Evolutionary conservation across 1,139 yeast genomes (phyloP).

Genomic region (Yamadazyma sp.): DNA sequence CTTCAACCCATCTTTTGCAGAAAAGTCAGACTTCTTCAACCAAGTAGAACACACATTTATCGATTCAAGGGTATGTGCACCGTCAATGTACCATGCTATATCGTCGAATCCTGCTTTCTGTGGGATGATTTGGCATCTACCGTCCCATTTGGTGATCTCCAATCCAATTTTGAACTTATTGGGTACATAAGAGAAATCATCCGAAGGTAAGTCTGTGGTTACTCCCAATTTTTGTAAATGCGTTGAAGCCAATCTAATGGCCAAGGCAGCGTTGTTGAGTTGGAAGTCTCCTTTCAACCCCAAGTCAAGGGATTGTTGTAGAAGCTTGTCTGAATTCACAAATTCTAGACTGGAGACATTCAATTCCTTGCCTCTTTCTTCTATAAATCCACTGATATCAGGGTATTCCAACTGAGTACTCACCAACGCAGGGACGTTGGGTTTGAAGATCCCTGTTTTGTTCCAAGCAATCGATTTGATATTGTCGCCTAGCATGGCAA

Average conservation of each 20-base stretch:
- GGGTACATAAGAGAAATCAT: constrained; percentile 45
- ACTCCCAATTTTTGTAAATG: constrained; percentile 56
- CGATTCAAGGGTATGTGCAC: constrained; percentile 94
- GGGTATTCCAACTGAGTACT: constrained; percentile 54
- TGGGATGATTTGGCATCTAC: constrained; percentile 79
- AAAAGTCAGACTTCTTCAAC: constrained; percentile 48
- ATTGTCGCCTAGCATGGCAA: constrained; percentile 83
- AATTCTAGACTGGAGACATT: constrained; percentile 52
- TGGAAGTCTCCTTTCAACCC: constrained; percentile 93
- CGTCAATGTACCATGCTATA: constrained; percentile 82
- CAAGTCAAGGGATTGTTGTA: constrained; percentile 41
- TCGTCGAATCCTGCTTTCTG: constrained; percentile 41
- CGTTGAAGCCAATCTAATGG: constrained; percentile 67
- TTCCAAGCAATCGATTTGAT: constrained; percentile 93
- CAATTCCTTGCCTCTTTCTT: constrained; percentile 65
- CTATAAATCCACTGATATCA: constrained; percentile 51
- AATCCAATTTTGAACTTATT: constrained; percentile 63
- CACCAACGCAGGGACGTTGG: constrained; percentile 65
- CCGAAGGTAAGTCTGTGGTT: constrained; percentile 23
- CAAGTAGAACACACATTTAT: constrained; percentile 77
- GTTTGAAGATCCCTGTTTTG: constrained; percentile 89
- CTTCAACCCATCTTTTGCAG: constrained; percentile 22
- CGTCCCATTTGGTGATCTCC: constrained; percentile 80
- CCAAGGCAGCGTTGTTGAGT: constrained; percentile 80
- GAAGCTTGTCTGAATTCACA: constrained; percentile 32